phyloP scores from a whole-genome alignment of 2,329 filamentous ascomycete species.

The Ophiostoma piceae region DNA sequence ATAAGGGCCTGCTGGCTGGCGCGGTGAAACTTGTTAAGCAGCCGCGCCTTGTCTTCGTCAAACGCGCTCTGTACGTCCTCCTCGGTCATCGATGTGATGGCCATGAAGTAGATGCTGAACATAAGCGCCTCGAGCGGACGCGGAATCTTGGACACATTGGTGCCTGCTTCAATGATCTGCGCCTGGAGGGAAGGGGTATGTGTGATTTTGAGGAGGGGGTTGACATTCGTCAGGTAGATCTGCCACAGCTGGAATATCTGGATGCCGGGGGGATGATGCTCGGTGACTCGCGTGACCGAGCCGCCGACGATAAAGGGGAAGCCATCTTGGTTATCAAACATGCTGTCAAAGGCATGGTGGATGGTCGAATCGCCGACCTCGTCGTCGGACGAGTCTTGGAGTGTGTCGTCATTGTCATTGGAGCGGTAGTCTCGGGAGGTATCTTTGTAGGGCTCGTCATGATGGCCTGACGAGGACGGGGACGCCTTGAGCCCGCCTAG shows the following conservation, averaged over 20 bases:
- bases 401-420: slow-evolving; percentile 46
- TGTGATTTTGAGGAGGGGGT: slow-evolving; percentile 62
- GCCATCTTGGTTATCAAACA: slow-evolving; percentile 52
- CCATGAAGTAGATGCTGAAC: slow-evolving; percentile 60
- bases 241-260: slow-evolving; percentile 64
- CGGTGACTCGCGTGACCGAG: slow-evolving; percentile 40
- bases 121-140: slow-evolving; percentile 60
- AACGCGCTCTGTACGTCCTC: slow-evolving; percentile 49
- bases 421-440: slow-evolving; percentile 42
- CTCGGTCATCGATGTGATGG: slow-evolving; percentile 54
- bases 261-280: slow-evolving; percentile 49
- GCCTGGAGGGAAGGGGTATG: slow-evolving; percentile 61
- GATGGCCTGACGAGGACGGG: slow-evolving; percentile 31
- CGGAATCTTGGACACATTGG: slow-evolving; percentile 49
- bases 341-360: slow-evolving; percentile 54
- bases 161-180: slow-evolving; percentile 58
- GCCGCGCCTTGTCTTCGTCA: slow-evolving; percentile 46
- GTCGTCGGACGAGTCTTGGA: slow-evolving; percentile 54
- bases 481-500: slow-evolving; percentile 52
- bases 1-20: slow-evolving; percentile 61
- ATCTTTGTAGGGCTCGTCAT: slow-evolving; percentile 6
- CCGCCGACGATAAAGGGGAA: slow-evolving; percentile 55
- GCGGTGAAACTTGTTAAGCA: slow-evolving; percentile 50
- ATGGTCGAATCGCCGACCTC: slow-evolving; percentile 51
- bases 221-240: slow-evolving; percentile 63